Evolutionary conservation across 1,284 basidiomycete genomes (phyloP).

Genomic region (Cryptococcus sp.): DNA sequence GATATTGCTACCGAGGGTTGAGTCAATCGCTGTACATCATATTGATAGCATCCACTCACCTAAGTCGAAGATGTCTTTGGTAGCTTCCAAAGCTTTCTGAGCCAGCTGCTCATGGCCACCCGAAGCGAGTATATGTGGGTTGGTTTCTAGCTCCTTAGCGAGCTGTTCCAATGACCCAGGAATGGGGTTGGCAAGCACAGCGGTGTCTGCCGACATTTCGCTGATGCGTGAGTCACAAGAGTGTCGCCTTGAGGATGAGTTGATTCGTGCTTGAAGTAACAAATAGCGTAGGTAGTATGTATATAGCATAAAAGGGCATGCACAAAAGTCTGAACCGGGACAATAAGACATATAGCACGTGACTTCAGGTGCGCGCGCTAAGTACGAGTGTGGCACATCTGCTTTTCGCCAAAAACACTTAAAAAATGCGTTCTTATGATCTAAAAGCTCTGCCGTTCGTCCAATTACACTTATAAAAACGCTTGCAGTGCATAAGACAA

Average conservation of each 20-base stretch:
- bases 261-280: too few species aligned
- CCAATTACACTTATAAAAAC: too few species aligned
- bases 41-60: slow-evolving; percentile 58
- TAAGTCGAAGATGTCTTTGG: slow-evolving; percentile 77
- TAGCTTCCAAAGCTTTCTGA: slow-evolving; percentile 64
- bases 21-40: neutral
- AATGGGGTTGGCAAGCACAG: neutral
- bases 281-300: too few species aligned
- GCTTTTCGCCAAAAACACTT: too few species aligned
- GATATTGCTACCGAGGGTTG: slow-evolving; percentile 40
- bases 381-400: too few species aligned
- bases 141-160: slow-evolving; percentile 13
- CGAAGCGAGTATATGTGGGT: slow-evolving; percentile 32
- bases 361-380: too few species aligned
- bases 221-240: neutral
- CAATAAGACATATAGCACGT: too few species aligned
- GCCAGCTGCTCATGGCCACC: slow-evolving; percentile 62
- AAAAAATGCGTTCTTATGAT: too few species aligned
- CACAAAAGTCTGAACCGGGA: too few species aligned
- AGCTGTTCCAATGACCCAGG: slow-evolving; percentile 11
- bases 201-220: slow-evolving; percentile 3
- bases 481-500: neutral
- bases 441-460: too few species aligned
- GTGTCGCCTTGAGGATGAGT: too few species aligned
- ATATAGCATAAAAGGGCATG: too few species aligned